Conservation (phyloP, 139 green algal genomes). For the Edaphochlamys debaryana region DNA sequence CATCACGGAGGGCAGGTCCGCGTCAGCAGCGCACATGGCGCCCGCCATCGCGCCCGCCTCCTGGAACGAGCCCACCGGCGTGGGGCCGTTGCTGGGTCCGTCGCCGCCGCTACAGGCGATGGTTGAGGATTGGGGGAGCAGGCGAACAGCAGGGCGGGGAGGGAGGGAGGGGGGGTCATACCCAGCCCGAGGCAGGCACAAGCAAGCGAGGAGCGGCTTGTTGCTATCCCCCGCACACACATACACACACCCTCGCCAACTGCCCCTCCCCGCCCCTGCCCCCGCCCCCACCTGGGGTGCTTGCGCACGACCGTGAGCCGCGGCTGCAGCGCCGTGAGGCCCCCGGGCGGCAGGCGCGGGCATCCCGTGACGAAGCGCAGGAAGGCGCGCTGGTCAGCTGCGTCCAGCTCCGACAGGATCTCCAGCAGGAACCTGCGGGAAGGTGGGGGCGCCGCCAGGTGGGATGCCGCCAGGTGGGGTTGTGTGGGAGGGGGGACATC, state of each 20-base stretch:
- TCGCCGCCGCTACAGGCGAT: constrained; percentile 9
- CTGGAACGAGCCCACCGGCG: constrained; percentile 27
- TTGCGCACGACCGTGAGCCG: constrained; percentile 98
- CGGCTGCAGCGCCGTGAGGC: constrained; percentile 89
- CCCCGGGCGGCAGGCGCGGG: constrained; percentile 92
- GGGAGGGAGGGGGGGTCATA: no score
- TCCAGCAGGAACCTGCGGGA: constrained; percentile 77
- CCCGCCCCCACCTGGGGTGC: constrained; percentile 60
- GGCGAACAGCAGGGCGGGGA: background rate
- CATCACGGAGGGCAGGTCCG: constrained; percentile 97
- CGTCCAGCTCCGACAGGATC: constrained; percentile 88
- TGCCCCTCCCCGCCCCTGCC: no score
- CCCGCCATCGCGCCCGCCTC: constrained; percentile 5
- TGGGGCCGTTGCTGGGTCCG: constrained; percentile 32
- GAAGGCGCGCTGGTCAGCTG: constrained; percentile 90
- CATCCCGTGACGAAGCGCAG: constrained; percentile 96
- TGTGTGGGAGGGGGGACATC: no score
- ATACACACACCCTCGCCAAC: no score
- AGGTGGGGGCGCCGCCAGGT: no score
- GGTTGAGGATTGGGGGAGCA: background rate
- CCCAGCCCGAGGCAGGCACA: no score
- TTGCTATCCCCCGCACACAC: no score
- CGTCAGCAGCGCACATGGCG: constrained; percentile 62
- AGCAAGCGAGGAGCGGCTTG: no score
- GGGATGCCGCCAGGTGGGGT: no score